Base-by-base conservation (phyloP, 2,329 filamentous ascomycete genomes). In the Thielaviopsis euricoi region DNA sequence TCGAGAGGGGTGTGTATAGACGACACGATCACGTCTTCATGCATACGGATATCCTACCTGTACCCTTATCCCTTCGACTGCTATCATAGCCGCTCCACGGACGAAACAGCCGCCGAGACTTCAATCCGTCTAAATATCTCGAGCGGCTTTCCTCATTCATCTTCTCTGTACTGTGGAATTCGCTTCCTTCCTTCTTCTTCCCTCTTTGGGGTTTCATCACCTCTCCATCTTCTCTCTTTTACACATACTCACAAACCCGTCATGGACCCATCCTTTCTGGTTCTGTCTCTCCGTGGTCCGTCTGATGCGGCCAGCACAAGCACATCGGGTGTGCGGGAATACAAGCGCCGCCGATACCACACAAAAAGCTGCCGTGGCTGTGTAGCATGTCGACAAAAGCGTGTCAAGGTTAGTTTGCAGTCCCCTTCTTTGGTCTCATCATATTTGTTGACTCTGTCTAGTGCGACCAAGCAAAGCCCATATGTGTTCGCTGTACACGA, bases 401-500 rank as follows among this genome's bases (percentile, higher is more conserved):
- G 64, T 46, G 62, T 65, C 53, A 66, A 65, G 62, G 64, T 65
- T 48, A 33, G 60, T 58, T 40, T 52, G 10, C 23, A 23, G 46
- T n/a, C n/a, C 17, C 12, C n/a, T 48, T 21, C 17, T 4, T 48
- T 48, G 6, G 6, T n/a, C 3, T 43, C 17, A 17, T 4, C 13
- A 15, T 15, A n/a, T 7, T 43, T n/a, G 6, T 10, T 43, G 25
- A 23, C n/a, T 19, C 37, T 49, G 51, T 58, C 29, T 51, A 64
- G 62, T 64, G 63, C 56, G 63, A 65, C 46, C 61, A 65, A 60
- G 52, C 43, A 17, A 64, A 62, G 26, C 64, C 64, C 1, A 51
- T 55, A 1, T 66, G 64, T 53, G 17, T 55, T n/a, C 61, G 64
- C 19, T 66, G 64, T 48, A 48, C 21, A 19, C 62, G 64, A 22